These are phyloP conservation scores for Prototheca cutis DNA, from an alignment of 163 green algal species.

Conservation along the genomic window DNA sequence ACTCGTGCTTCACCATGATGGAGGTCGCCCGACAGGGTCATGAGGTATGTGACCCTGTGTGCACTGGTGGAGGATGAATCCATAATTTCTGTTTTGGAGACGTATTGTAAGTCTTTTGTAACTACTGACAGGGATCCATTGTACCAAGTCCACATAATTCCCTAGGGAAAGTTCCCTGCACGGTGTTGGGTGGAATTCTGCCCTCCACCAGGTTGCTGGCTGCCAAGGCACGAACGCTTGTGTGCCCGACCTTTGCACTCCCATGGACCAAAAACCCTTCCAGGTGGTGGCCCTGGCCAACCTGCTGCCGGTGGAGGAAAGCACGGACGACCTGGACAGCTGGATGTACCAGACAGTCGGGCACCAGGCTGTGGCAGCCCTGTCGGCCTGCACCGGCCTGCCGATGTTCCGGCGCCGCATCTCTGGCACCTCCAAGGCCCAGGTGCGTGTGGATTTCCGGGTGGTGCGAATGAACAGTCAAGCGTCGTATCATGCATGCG, in stretches of 20 bases:
- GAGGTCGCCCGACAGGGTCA: slow-evolving; percentile 70
- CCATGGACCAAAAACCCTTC: not conserved
- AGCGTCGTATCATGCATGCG: too few species aligned
- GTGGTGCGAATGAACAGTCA: too few species aligned
- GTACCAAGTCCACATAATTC: too few species aligned
- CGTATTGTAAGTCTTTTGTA: too few species aligned
- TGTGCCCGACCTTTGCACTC: not conserved
- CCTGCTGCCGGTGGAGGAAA: slow-evolving; percentile 50
- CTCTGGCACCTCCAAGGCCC: slow-evolving; percentile 33
- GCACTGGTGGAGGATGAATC: too few species aligned
- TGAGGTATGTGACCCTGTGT: too few species aligned
- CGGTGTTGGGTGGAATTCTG: too few species aligned
- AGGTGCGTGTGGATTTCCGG: too few species aligned
- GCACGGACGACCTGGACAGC: slow-evolving; percentile 79
- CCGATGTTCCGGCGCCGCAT: slow-evolving; percentile 76
- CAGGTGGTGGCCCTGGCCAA: slow-evolving; percentile 82
- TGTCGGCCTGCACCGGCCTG: slow-evolving; percentile 68
- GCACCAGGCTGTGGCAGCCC: slow-evolving; percentile 72
- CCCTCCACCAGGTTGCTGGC: too few species aligned
- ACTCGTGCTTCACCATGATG: slow-evolving; percentile 84
- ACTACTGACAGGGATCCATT: too few species aligned
- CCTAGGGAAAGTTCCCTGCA: too few species aligned
- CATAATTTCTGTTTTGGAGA: too few species aligned
- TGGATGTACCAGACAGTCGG: slow-evolving; percentile 97
- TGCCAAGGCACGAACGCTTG: not conserved